These are phyloP conservation scores for Lepidium sativum DNA, from an alignment of 345 rosid species.

Conservation along the genomic window DNA sequence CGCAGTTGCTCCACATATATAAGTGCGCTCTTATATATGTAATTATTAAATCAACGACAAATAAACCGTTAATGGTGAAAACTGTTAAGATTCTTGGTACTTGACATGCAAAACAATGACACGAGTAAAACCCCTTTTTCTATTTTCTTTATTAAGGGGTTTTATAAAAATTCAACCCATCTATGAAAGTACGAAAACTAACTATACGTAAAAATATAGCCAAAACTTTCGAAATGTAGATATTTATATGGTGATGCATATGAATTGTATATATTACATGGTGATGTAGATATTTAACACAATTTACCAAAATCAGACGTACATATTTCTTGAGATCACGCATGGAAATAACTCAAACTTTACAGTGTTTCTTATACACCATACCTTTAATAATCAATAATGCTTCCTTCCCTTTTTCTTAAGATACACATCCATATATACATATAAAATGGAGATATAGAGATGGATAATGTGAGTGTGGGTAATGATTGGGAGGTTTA, in stretches of 20 bases:
- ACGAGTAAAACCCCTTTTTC: conserved; percentile 10
- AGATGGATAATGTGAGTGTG: not conserved
- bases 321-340: conserved; percentile 6
- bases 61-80: conserved; percentile 14
- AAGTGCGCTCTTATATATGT: not conserved
- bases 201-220: too few relatives aligned
- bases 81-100: not conserved
- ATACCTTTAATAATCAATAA: conserved; percentile 28
- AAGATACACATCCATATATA: conserved; percentile 17
- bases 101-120: conserved; percentile 23
- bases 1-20: conserved; percentile 1
- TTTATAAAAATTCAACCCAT: not conserved
- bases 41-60: conserved; percentile 9
- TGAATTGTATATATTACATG: too few relatives aligned
- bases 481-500: conserved; percentile 27
- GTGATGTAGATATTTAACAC: conserved; percentile 5
- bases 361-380: conserved; percentile 20
- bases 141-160: not conserved
- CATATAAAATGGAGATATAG: not conserved
- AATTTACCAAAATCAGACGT: not conserved
- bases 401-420: conserved; percentile 12
- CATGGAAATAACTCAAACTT: conserved; percentile 13
- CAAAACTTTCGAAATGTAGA: too few relatives aligned
- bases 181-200: too few relatives aligned
- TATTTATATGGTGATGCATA: not conserved